Evolutionary conservation across 345 rosid species (phyloP).

Genomic region (Gossypium stocksii): DNA sequence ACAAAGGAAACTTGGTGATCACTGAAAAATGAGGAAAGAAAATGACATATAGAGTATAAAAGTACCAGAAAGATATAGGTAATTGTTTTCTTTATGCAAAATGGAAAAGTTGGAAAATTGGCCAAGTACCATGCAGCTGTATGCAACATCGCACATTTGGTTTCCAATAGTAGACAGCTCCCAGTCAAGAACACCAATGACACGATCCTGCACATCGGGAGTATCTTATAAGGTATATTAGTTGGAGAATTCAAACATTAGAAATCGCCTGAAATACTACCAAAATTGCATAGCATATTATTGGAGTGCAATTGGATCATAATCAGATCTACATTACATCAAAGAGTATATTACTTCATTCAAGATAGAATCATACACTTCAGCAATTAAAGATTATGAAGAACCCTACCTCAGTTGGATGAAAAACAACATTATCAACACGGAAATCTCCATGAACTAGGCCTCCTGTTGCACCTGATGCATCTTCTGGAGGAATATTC

Average conservation of each 20-base stretch:
- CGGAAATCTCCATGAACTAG: constrained; percentile 96
- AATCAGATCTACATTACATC: background rate
- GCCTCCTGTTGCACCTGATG: constrained; percentile 62
- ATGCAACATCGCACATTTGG: constrained; percentile 94
- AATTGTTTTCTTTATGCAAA: constrained; percentile 11
- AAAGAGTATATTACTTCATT: background rate
- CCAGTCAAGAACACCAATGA: constrained; percentile 94
- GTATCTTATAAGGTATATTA: background rate
- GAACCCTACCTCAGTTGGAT: constrained; percentile 67
- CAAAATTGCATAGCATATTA: background rate
- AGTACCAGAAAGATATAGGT: background rate
- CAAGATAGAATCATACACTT: background rate
- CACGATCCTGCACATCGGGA: constrained; percentile 63
- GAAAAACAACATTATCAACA: constrained; percentile 87
- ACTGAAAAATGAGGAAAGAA: constrained; percentile 7
- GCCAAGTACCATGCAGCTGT: constrained; percentile 67
- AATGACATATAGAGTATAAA: background rate
- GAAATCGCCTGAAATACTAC: constrained; percentile 8
- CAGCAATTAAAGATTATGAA: constrained; percentile 5
- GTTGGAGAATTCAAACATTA: background rate
- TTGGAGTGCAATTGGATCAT: constrained; percentile 7
- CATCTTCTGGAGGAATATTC: constrained; percentile 72
- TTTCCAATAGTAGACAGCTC: constrained; percentile 94
- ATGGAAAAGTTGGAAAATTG: constrained; percentile 6
- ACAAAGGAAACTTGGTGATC: background rate